Evolutionary conservation across 2,329 filamentous ascomycete species (phyloP), one percentile per base, ranked within the genome.

Genomic region (Botrytis elliptica): DNA sequence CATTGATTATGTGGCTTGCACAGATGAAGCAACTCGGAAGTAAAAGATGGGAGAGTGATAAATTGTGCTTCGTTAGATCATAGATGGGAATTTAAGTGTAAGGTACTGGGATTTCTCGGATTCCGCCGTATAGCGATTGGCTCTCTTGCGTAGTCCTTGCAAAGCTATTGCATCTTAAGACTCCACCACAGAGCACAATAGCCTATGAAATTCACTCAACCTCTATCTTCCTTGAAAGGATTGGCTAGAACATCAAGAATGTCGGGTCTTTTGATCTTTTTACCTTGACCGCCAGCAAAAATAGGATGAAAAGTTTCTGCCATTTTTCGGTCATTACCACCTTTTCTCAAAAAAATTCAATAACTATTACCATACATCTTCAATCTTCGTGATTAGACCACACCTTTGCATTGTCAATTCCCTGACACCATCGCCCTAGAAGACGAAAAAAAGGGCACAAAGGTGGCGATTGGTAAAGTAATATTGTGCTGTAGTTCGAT

Each of bases 51-150:
- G 22, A 16, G 38, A 40, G 14, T 20, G 33, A 20, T 29, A 65
- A 46, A 55, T 10, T 29, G 25, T 25, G 49, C 49, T 55, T 29
- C 33, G n/a, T 46, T n/a, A 12, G n/a, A 57, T 66, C 40, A 40
- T 65, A 20, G 40, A 46, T 33, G 10, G 10, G 25, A 46, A 46
- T 65, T 29, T 66, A 38, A 52, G 64, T 67, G 33, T 67, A 52
- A 66, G 44, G 55, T 52, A 63, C 25, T 55, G 44, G 22, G 40
- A 44, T 64, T 65, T 40, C 44, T 66, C 70, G 70, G 70, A 72
- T 67, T 67, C 29, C 70, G 70, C 62, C 62, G 70, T 44, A n/a
- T 42, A 46, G 49, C 70, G 60, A 72, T 72, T 72, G 70, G 62
- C 33, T 33, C 20, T 33, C 69, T 57, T 60, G 16, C 33, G 20